phyloP scores from a whole-genome alignment of 2,329 filamentous ascomycete species.

The Elsinoe necatrix region DNA sequence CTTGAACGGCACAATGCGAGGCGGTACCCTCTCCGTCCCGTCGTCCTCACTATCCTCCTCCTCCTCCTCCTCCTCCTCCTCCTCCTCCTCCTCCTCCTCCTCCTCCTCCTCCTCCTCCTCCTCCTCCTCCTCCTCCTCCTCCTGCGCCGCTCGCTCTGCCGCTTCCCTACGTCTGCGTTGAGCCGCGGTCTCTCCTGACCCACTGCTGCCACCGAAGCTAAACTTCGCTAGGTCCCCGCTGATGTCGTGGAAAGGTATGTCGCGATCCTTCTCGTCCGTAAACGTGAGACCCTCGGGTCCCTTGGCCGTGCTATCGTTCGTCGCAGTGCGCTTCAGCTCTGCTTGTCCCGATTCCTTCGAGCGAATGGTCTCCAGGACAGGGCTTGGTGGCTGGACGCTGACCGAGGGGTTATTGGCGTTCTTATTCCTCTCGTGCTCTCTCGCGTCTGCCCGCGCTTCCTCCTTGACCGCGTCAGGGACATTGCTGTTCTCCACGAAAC shows the following conservation, averaged over 20 bases:
- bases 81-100: slow-evolving; percentile 28
- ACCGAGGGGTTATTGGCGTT: not conserved
- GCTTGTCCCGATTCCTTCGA: slow-evolving; percentile 6
- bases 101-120: slow-evolving; percentile 32
- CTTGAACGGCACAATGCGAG: slow-evolving; percentile 16
- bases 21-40: slow-evolving; percentile 32
- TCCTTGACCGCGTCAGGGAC: slow-evolving; percentile 41
- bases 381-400: slow-evolving; percentile 16
- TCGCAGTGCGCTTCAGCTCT: slow-evolving; percentile 16
- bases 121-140: slow-evolving; percentile 31
- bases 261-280: slow-evolving; percentile 38
- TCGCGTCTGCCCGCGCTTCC: slow-evolving; percentile 37
- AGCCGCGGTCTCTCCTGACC: slow-evolving; percentile 28
- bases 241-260: slow-evolving; percentile 42
- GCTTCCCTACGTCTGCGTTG: slow-evolving; percentile 38
- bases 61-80: slow-evolving; percentile 17
- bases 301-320: slow-evolving; percentile 14
- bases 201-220: slow-evolving; percentile 17
- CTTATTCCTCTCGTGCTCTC: slow-evolving; percentile 19
- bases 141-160: slow-evolving; percentile 17
- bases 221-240: slow-evolving; percentile 23
- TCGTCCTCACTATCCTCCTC: slow-evolving; percentile 33
- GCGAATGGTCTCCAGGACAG: slow-evolving; percentile 18
- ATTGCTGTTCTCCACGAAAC: slow-evolving; percentile 40
- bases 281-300: slow-evolving; percentile 33